These are phyloP conservation scores for Leccinum ochraceum DNA, from an alignment of 768 basidiomycete genomes.

Conservation along the genomic window DNA sequence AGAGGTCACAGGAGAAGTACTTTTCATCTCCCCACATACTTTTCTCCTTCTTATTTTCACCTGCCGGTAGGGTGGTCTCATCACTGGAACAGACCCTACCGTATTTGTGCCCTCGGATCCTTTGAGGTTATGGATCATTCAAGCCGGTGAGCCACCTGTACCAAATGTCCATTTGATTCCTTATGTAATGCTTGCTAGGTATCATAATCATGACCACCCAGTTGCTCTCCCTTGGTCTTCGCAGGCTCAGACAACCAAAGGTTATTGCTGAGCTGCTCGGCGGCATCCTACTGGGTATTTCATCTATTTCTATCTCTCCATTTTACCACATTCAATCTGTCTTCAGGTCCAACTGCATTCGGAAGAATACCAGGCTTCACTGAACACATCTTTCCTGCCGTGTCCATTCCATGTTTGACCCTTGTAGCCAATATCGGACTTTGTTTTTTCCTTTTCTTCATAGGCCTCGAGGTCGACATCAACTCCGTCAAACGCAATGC, in stretches of 20 bases:
- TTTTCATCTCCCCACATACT: neutral
- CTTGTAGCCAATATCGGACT: slow-evolving; percentile 90
- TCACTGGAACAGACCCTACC: slow-evolving; percentile 75
- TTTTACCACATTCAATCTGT: neutral
- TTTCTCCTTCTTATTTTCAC: slow-evolving; percentile 7
- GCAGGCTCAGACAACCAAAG: slow-evolving; percentile 81
- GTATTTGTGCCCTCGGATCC: slow-evolving; percentile 67
- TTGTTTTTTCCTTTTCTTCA: slow-evolving; percentile 87
- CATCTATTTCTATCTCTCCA: slow-evolving; percentile 33
- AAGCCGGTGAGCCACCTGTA: slow-evolving; percentile 56
- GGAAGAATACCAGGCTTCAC: slow-evolving; percentile 91
- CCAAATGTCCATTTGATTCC: neutral
- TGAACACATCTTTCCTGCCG: slow-evolving; percentile 74
- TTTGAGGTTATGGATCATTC: slow-evolving; percentile 73
- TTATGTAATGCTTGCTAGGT: slow-evolving; percentile 39
- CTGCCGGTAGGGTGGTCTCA: slow-evolving; percentile 60
- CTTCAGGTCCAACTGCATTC: slow-evolving; percentile 50
- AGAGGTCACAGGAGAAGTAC: slow-evolving; percentile 26
- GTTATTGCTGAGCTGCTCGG: slow-evolving; percentile 85
- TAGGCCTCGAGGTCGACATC: slow-evolving; percentile 89
- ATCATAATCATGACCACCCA: slow-evolving; percentile 84
- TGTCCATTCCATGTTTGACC: slow-evolving; percentile 74
- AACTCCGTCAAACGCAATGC: slow-evolving; percentile 77
- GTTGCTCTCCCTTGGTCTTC: slow-evolving; percentile 66
- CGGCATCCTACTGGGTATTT: slow-evolving; percentile 77